Percentiles rank a stretch among this genome's conserved stretches.
phyloP scores from a whole-genome alignment of 176 grass and related monocot species.

The Triticum monococcum region DNA sequence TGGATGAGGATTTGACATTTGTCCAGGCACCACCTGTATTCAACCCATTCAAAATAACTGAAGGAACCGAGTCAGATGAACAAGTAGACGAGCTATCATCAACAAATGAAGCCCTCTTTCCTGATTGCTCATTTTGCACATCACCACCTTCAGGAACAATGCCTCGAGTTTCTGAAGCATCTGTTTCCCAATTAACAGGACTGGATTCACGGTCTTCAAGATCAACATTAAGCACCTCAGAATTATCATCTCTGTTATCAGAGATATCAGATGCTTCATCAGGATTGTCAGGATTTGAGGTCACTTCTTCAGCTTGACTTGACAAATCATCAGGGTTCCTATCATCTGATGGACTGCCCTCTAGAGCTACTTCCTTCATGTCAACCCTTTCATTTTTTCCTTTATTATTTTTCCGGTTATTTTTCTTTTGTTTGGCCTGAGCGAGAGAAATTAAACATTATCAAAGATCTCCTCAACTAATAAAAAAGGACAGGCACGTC shows the following conservation, averaged over 20 bases:
- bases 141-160: slow-evolving; percentile 42
- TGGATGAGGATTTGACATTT: slow-evolving; percentile 66
- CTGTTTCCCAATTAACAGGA: slow-evolving; percentile 84
- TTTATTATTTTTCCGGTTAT: slow-evolving; percentile 66
- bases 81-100: slow-evolving; percentile 93
- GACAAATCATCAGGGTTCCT: slow-evolving; percentile 50
- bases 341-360: slow-evolving; percentile 49
- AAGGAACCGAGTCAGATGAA: slow-evolving; percentile 79
- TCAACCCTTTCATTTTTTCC: slow-evolving; percentile 60
- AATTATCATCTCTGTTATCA: slow-evolving; percentile 73
- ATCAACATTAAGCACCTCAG: slow-evolving; percentile 66
- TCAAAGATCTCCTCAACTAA: slow-evolving; percentile 4
- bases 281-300: slow-evolving; percentile 50
- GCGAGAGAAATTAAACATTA: not conserved
- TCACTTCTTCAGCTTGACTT: slow-evolving; percentile 57
- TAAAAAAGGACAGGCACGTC: not conserved
- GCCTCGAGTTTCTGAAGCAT: slow-evolving; percentile 68
- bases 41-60: slow-evolving; percentile 54
- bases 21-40: slow-evolving; percentile 46
- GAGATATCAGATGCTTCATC: slow-evolving; percentile 81
- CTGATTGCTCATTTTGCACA: slow-evolving; percentile 60
- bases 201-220: slow-evolving; percentile 61
- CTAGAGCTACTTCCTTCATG: slow-evolving; percentile 38
- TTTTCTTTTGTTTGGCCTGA: slow-evolving; percentile 94
- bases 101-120: slow-evolving; percentile 56